phyloP scores from a whole-genome alignment of 257 asterid genomes.

The Solanum paucissectum region DNA sequence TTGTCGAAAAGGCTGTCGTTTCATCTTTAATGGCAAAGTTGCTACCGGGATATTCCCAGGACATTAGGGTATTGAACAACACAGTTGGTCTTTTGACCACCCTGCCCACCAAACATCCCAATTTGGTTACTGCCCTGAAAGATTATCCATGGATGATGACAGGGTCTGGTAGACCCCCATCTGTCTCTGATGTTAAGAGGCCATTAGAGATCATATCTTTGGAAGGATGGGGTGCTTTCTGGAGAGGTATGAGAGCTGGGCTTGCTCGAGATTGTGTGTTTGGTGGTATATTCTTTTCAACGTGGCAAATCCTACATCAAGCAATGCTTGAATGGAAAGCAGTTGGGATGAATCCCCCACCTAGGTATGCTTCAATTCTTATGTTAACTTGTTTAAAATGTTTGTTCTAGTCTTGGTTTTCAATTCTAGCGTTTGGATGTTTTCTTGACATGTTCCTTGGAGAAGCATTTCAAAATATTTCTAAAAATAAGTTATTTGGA shows the following conservation, averaged over 20 bases:
- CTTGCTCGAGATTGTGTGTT: constrained; percentile 77
- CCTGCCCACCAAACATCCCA: constrained; percentile 44
- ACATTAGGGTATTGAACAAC: constrained; percentile 46
- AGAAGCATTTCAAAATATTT: not conserved
- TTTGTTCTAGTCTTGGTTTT: not conserved
- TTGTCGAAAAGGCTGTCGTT: constrained; percentile 30
- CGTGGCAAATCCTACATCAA: constrained; percentile 69
- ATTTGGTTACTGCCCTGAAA: constrained; percentile 47
- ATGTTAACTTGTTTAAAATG: not conserved
- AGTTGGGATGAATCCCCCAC: constrained; percentile 75
- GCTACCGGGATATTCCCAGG: constrained; percentile 57
- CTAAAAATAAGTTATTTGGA: not conserved
- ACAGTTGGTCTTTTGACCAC: constrained; percentile 60
- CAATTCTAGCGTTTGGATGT: not conserved
- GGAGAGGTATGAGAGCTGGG: constrained; percentile 89
- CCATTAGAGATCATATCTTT: constrained; percentile 48
- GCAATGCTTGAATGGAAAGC: constrained; percentile 88
- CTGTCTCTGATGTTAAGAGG: constrained; percentile 52
- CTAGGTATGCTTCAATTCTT: constrained; percentile 44
- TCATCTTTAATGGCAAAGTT: constrained; percentile 51
- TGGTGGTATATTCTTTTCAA: constrained; percentile 77
- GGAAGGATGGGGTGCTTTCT: constrained; percentile 81
- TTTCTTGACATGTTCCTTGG: not conserved
- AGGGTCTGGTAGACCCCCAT: constrained; percentile 88
- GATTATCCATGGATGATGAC: constrained; percentile 98